Evolutionary conservation across 1,284 basidiomycete genomes (phyloP).

Genomic region (Cystobasidium slooffiae): DNA sequence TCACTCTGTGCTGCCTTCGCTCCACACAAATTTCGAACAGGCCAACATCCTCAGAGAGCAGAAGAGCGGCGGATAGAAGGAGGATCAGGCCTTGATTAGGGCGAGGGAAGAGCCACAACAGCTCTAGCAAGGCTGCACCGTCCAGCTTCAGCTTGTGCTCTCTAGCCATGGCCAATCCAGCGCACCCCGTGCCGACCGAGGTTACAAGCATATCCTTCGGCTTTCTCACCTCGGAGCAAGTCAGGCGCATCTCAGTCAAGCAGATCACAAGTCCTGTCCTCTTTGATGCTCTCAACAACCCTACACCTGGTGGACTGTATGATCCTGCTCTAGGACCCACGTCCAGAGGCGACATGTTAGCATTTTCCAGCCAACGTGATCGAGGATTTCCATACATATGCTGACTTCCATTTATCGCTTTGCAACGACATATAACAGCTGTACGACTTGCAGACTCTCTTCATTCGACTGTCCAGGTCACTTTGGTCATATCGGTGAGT

Average conservation of each 20-base stretch:
- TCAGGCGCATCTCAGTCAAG: constrained; percentile 92
- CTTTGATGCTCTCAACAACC: constrained; percentile 90
- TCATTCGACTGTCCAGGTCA: constrained; percentile 97
- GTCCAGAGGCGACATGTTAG: constrained; percentile 83
- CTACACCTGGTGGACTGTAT: constrained; percentile 90
- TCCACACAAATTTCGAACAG: no score
- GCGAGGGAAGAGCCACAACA: no score
- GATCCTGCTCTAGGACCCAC: constrained; percentile 94
- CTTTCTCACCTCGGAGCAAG: constrained; percentile 88
- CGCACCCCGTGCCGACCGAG: constrained; percentile 81
- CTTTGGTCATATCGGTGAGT: constrained; percentile 83
- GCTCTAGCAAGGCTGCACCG: no score
- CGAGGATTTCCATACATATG: background rate
- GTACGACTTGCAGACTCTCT: constrained; percentile 87
- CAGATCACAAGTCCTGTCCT: constrained; percentile 92
- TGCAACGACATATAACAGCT: constrained; percentile 63
- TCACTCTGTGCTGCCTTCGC: no score
- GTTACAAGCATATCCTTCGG: constrained; percentile 90
- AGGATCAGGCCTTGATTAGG: no score
- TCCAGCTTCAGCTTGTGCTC: no score
- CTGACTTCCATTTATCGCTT: background rate
- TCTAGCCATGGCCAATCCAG: constrained; percentile 67
- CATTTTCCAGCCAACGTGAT: constrained; percentile 49
- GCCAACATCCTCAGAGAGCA: no score
- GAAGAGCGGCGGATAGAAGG: no score